Evolutionary conservation across 2,329 filamentous ascomycete genomes (phyloP).

Genomic region (Beauveria asiatica): DNA sequence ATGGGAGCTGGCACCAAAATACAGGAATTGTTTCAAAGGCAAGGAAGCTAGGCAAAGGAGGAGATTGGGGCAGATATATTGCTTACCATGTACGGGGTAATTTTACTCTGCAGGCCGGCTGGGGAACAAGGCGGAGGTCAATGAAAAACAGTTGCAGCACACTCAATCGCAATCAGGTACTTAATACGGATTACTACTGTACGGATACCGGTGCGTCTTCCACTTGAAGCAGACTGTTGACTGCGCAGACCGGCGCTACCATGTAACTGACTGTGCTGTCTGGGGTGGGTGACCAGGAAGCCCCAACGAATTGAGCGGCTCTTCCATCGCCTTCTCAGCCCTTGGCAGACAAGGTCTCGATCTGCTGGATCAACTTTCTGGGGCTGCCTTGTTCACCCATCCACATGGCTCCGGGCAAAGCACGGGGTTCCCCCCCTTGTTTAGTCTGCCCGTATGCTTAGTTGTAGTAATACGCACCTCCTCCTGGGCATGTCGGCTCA

Average conservation of each 20-base stretch:
- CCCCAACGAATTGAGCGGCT: conserved; percentile 10
- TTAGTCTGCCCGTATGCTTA: neutral
- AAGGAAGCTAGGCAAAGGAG: neutral
- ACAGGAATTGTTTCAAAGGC: neutral
- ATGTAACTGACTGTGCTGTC: neutral
- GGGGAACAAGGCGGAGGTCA: neutral
- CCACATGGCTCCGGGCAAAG: neutral
- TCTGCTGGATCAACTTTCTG: conserved; percentile 9
- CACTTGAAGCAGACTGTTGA: neutral
- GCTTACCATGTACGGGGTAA: conserved; percentile 3
- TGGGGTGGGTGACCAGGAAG: neutral
- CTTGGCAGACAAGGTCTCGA: conserved; percentile 10
- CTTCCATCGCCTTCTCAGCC: conserved; percentile 9
- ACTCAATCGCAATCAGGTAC: neutral
- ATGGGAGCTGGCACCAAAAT: conserved; percentile 4
- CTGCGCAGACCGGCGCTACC: neutral
- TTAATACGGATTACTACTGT: neutral
- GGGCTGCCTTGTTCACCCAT: neutral
- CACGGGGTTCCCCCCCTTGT: neutral
- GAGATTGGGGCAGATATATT: conserved; percentile 1
- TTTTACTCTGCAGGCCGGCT: neutral
- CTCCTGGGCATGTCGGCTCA: no score
- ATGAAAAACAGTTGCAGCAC: neutral
- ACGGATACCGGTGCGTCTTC: neutral
- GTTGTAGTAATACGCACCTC: neutral